Percentiles rank a stretch among this genome's conserved stretches.
phyloP scores from a whole-genome alignment of 2,329 filamentous ascomycete genomes.

The Fusarium nisikadoi region DNA sequence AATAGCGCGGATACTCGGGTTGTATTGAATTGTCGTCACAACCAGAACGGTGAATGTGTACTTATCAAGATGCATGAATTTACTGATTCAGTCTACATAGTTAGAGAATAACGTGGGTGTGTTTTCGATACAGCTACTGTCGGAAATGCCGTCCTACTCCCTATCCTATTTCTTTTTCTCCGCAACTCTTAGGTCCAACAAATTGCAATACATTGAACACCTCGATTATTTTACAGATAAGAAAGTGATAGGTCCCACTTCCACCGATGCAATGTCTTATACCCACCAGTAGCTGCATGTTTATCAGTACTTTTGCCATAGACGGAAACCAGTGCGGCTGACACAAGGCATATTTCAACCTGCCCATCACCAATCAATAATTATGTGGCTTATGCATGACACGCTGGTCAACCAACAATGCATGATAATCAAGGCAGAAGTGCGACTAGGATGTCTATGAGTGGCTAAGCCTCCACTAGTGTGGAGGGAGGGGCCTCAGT shows the following conservation, averaged over 20 bases:
- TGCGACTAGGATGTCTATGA: not conserved
- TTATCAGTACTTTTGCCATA: not conserved
- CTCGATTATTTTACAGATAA: not conserved
- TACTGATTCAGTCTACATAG: no score
- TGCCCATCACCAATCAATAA: not conserved
- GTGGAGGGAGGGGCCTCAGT: not conserved
- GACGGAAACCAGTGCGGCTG: not conserved
- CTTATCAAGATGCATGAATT: no score
- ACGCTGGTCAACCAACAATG: not conserved
- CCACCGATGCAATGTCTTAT: not conserved
- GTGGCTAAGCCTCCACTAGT: not conserved
- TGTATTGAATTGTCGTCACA: no score
- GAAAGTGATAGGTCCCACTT: not conserved
- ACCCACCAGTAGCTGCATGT: not conserved
- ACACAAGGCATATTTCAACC: not conserved
- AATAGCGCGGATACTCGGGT: rapidly evolving
- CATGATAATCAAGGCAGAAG: conserved; percentile 6
- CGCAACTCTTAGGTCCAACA: rapidly evolving
- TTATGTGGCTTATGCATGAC: not conserved
- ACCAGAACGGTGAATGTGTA: no score
- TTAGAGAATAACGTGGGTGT: rapidly evolving
- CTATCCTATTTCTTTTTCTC: rapidly evolving
- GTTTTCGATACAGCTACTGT: not conserved
- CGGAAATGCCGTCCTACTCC: rapidly evolving
- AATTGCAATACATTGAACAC: not conserved